Percentiles rank a stretch among this genome's conserved stretches.
Conservation (phyloP, 2,329 filamentous ascomycete species). For the Exophiala bonariae region DNA sequence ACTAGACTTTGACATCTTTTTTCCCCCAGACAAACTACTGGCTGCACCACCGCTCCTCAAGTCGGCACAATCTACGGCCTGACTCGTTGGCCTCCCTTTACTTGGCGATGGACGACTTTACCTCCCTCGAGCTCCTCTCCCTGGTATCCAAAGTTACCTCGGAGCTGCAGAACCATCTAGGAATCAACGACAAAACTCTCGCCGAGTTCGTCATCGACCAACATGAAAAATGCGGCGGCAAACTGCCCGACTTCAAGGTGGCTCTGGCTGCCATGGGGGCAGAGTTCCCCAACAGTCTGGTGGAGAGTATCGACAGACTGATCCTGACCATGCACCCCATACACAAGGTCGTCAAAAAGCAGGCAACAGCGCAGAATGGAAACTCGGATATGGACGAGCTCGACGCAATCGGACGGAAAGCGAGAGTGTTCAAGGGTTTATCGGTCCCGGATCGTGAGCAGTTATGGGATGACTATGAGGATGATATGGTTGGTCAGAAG, state of each 20-base stretch:
- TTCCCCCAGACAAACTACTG: no score
- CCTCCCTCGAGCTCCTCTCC: constrained; percentile 87
- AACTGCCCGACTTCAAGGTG: constrained; percentile 71
- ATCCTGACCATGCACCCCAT: constrained; percentile 89
- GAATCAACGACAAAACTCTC: constrained; percentile 88
- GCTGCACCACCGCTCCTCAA: neutral
- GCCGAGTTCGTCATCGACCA: constrained; percentile 96
- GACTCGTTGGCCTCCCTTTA: neutral
- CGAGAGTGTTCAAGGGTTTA: constrained; percentile 85
- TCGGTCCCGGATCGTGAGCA: constrained; percentile 77
- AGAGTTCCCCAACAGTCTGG: constrained; percentile 79
- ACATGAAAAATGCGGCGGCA: constrained; percentile 68
- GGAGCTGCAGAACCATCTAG: constrained; percentile 91
- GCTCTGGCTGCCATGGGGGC: constrained; percentile 75
- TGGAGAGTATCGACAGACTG: constrained; percentile 88
- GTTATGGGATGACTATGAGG: constrained; percentile 53
- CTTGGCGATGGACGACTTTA: constrained; percentile 77
- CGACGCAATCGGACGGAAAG: constrained; percentile 65
- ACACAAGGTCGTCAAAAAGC: constrained; percentile 63
- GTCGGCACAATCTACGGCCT: no score
- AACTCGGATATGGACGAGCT: constrained; percentile 40
- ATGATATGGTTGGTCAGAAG: constrained; percentile 30
- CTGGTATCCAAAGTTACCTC: constrained; percentile 93
- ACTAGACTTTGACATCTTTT: no score
- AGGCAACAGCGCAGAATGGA: constrained; percentile 40